Evolutionary conservation across 306 rosid species (phyloP).

Genomic region (Pterocarpus santalinus): DNA sequence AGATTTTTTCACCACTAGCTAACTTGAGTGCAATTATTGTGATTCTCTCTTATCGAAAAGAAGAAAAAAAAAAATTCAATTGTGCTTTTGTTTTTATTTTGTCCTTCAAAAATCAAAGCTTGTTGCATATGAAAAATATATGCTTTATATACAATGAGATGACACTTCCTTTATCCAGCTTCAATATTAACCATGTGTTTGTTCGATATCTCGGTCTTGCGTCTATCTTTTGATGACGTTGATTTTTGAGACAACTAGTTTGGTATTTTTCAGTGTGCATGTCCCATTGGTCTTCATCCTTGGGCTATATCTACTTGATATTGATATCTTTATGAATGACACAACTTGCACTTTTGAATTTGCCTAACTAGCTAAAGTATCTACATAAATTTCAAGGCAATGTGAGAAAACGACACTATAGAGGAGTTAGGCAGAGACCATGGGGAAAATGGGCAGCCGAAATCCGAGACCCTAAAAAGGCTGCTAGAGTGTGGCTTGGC

Average conservation of each 20-base stretch:
- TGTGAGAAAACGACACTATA: conserved; percentile 50
- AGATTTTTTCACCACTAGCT: not conserved
- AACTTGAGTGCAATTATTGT: conserved; percentile 32
- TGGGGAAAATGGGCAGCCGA: conserved; percentile 70
- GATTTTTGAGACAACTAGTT: conserved; percentile 1
- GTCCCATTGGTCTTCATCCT: not conserved
- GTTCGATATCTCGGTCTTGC: not conserved
- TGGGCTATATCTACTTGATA: not conserved
- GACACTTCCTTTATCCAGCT: not conserved
- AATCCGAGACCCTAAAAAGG: conserved; percentile 63
- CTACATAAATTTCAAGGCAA: conserved; percentile 11
- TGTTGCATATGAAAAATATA: not conserved
- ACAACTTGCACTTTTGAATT: not conserved
- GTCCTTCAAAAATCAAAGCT: no score
- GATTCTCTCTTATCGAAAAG: conserved; percentile 6
- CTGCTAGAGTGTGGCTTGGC: conserved; percentile 65
- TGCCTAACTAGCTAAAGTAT: not conserved
- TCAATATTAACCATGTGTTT: not conserved
- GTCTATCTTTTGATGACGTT: not conserved
- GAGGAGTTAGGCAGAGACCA: conserved; percentile 64
- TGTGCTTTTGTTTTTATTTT: not conserved
- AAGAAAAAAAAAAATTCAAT: not conserved
- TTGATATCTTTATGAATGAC: not conserved
- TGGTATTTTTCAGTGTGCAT: not conserved
- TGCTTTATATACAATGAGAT: not conserved